Conservation (phyloP, 1,284 basidiomycete genomes). For the Leccinum cinnamomeum region DNA sequence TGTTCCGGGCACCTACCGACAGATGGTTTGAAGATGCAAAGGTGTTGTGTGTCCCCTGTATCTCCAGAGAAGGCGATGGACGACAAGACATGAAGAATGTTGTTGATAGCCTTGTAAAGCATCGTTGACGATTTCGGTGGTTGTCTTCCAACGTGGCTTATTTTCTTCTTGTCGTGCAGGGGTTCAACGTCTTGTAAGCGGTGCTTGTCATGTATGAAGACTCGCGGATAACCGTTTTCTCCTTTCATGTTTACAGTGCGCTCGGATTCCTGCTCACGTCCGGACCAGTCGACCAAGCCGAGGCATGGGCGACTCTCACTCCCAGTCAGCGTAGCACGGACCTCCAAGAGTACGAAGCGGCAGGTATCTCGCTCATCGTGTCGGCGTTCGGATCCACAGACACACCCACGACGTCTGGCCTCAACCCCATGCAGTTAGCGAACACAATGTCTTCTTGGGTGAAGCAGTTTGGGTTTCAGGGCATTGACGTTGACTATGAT, state of each 20-base stretch:
- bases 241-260: constrained; percentile 30
- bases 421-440: constrained; percentile 42
- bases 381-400: constrained; percentile 49
- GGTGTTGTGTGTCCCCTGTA: too few relatives aligned
- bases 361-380: constrained; percentile 54
- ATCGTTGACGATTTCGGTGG: neutral
- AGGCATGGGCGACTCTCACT: constrained; percentile 40
- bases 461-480: constrained; percentile 49
- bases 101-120: too few relatives aligned
- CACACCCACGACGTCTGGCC: constrained; percentile 42
- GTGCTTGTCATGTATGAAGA: neutral
- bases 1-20: too few relatives aligned
- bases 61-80: too few relatives aligned
- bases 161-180: constrained; percentile 19
- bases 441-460: constrained; percentile 50
- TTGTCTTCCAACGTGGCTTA: neutral
- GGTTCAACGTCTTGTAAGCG: constrained; percentile 40
- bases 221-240: neutral
- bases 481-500: constrained; percentile 57
- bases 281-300: constrained; percentile 50
- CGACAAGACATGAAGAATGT: too few relatives aligned
- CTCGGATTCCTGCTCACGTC: constrained; percentile 49
- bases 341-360: constrained; percentile 50
- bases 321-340: constrained; percentile 41
- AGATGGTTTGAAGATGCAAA: too few relatives aligned